Evolutionary conservation across 768 basidiomycete genomes (phyloP), one percentile per base, ranked within the genome.

Genomic region (Pleurotus pulmonarius): DNA sequence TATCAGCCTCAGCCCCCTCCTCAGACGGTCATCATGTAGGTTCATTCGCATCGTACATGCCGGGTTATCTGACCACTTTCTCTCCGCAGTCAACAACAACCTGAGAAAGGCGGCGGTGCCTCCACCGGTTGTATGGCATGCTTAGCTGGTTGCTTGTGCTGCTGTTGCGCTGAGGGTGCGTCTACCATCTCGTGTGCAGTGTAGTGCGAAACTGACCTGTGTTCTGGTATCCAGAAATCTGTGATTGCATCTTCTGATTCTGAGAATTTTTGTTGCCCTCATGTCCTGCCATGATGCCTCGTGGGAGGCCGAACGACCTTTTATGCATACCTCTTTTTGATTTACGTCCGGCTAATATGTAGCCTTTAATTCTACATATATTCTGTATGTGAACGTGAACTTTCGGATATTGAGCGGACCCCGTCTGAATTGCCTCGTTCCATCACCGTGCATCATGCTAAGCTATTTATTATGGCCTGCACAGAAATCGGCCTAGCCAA

Each of bases 21-120:
- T 15, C 90, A 92, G 67, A 85, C 87, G 0, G 85, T 92, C 52
- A 88, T 90, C 65, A 87, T 91, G 90, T 91, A 65, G 61, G 88
- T 78, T 43, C n/a, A 16, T 39, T 4, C 26, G 24, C 26, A 41
- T 18, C 29, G 20, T 58, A 41, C 24, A 5, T 16, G 5, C 13
- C 29, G 25, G 24, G 11, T 55, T 29, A 26, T 24, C 44, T 22
- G 25, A 41, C 52, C 8, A 16, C 20, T 20, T 12, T 29, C 39
- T 29, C 39, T 54, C 34, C 45, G 22, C 46, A 76, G 72, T n/a
- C 79, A 83, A 74, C 84, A 86, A 65, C 72, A 76, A 65, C 66
- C 79, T 69, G 68, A 81, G 58, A 82, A 82, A 61, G 73, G 74
- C 37, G 67, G 72, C 24, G 74, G 78, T 22, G 66, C 63, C 6